A percentile compares a stretch with the other conserved stretches of the same genome.
phyloP scores from a whole-genome alignment of 257 asterid genomes.

The Buddleja alternifolia region DNA sequence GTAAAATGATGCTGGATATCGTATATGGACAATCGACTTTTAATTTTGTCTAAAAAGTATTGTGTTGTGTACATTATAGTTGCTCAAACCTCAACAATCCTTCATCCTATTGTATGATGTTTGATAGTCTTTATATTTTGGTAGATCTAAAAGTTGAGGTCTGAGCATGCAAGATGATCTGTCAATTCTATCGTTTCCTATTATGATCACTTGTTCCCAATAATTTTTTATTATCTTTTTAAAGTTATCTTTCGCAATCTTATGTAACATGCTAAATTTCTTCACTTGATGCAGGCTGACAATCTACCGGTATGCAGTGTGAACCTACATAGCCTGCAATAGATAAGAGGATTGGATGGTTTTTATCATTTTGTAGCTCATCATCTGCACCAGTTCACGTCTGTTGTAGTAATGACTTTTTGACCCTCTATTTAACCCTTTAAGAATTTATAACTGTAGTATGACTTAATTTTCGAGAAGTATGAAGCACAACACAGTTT shows the following conservation, averaged over 20 bases:
- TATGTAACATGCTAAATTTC: background rate
- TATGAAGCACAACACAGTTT: background rate
- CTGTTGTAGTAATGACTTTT: background rate
- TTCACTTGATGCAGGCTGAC: slow-evolving; percentile 17
- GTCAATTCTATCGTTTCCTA: background rate
- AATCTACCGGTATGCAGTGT: slow-evolving; percentile 1
- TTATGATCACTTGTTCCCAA: background rate
- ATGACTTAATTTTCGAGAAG: background rate
- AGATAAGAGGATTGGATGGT: background rate
- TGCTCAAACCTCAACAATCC: background rate
- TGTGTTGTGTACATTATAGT: background rate
- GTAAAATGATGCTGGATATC: no score
- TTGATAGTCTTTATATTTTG: background rate
- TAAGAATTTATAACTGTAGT: slow-evolving; percentile 7
- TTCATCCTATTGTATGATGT: background rate
- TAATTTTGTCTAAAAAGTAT: background rate
- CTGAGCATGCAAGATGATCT: background rate
- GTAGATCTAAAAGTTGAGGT: background rate
- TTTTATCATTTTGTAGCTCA: background rate
- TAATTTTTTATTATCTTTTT: background rate
- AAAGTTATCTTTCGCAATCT: background rate
- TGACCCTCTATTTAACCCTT: background rate
- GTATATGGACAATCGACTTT: background rate
- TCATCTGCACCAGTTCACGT: background rate
- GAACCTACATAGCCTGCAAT: background rate